Evolutionary conservation across 192 early-diverging fungal genomes (phyloP), one percentile per base, ranked within the genome.

Genomic region (Coemansia aciculifera): DNA sequence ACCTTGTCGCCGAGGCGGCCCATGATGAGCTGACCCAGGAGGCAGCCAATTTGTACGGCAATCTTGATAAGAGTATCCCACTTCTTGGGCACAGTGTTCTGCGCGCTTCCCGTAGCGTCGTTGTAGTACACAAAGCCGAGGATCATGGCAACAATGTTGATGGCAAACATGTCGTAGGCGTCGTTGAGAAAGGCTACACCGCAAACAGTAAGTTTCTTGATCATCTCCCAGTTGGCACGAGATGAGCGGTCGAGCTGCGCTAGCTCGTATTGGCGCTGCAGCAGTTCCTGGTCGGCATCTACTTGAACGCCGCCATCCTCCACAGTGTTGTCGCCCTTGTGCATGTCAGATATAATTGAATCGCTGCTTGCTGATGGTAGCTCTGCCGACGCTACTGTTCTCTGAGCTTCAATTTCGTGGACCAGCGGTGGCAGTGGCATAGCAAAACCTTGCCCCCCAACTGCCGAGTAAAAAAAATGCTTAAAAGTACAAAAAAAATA

Each of bases 121-220:
- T 68, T 62, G 29, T 78, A 90, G 68, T 90, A 91, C 9, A 88
- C 84, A 66, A 85, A 88, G 3, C 86, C 87, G 11, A 95, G 78
- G 87, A 97, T 97, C 59, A 91, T 89, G 7, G 93, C 87, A 17
- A 91, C 90, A 63, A 95, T 85, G 74, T 90, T 90, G 74, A 97
- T 97, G 65, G 94, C 87, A 71, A 95, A 95, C 56, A 93, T 86
- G 85, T 97, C 95, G 77, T 95, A 95, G n/a, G 94, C 89, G 82
- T 97, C 93, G 60, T 92, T 91, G 73, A 95, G 90, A 83, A 96
- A 95, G 71, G 93, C 90, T n/a, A 89, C 83, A 72, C 90, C 90
- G 19, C 89, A 86, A 0, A 90, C 86, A 7, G 89, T 78, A 69
- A 86, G 87, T n/a, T 85, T 86, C 19, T 89, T 87, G 60, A 91